A percentile compares a stretch with the other conserved stretches of the same genome.
Conservation (phyloP, 1,139 yeast genomes). For the Pichia sorboxylosa region DNA sequence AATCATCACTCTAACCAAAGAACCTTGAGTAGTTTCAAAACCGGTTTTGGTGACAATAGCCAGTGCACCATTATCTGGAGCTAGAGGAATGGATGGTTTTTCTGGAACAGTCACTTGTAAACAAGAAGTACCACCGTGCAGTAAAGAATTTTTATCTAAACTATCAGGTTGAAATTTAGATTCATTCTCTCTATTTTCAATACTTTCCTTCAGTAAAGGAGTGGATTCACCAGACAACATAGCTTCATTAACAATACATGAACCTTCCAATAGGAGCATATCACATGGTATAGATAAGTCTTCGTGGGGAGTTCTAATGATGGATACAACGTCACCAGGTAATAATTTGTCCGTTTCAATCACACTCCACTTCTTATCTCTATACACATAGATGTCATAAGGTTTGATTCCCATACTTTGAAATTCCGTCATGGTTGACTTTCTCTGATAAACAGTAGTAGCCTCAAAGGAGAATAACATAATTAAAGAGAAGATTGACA, state of each 20-base stretch:
- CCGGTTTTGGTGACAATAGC: constrained; percentile 92
- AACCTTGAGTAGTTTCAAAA: constrained; percentile 95
- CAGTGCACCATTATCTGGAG: constrained; percentile 89
- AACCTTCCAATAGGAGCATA: constrained; percentile 74
- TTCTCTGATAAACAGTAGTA: constrained; percentile 91
- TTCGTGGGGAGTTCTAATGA: constrained; percentile 70
- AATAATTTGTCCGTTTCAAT: constrained; percentile 63
- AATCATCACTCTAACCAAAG: constrained; percentile 94
- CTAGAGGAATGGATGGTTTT: constrained; percentile 32
- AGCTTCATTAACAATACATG: constrained; percentile 77
- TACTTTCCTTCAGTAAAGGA: constrained; percentile 86
- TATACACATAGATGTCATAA: constrained; percentile 58
- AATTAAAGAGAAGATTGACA: constrained; percentile 79
- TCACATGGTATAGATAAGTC: constrained; percentile 97
- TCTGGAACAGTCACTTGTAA: constrained; percentile 73
- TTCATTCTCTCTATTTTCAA: constrained; percentile 65
- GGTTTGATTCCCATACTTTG: constrained; percentile 98
- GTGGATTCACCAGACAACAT: constrained; percentile 72
- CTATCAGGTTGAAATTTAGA: constrained; percentile 68
- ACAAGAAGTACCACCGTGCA: constrained; percentile 96
- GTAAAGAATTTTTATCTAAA: constrained; percentile 74
- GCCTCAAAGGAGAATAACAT: constrained; percentile 91
- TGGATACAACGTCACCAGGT: constrained; percentile 88
- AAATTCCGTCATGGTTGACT: constrained; percentile 86
- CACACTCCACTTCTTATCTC: constrained; percentile 62